These are phyloP conservation scores for Neurospora sp. DNA, from an alignment of 495 filamentous ascomycete genomes.

Conservation along the genomic window DNA sequence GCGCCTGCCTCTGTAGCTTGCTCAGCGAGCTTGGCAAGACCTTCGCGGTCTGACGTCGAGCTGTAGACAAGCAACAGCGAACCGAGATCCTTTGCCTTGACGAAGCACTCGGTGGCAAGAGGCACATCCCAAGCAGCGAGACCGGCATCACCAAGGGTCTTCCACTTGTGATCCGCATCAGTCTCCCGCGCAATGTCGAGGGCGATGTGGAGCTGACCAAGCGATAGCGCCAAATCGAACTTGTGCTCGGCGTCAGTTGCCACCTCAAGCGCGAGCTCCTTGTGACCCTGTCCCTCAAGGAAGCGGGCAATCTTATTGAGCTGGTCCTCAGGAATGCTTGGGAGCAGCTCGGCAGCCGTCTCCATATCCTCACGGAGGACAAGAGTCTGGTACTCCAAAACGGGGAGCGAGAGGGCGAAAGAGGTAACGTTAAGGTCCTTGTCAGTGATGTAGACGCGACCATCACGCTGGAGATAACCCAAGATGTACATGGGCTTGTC, in stretches of 20 bases:
- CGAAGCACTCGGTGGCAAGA: conserved; percentile 88
- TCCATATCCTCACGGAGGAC: conserved; percentile 95
- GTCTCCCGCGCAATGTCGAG: conserved; percentile 72
- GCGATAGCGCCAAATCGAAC: conserved; percentile 80
- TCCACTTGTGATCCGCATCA: conserved; percentile 94
- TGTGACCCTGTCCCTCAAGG: conserved; percentile 93
- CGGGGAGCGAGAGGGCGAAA: conserved; percentile 83
- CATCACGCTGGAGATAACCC: conserved; percentile 90
- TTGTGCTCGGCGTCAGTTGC: conserved; percentile 93
- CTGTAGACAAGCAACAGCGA: conserved; percentile 80
- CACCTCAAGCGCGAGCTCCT: conserved; percentile 90
- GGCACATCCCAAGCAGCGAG: conserved; percentile 75
- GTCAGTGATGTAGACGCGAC: conserved; percentile 84
- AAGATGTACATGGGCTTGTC: conserved; percentile 91
- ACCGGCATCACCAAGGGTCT: conserved; percentile 86
- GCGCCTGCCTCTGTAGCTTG: conserved; percentile 67
- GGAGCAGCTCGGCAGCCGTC: conserved; percentile 71
- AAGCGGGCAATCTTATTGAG: conserved; percentile 97
- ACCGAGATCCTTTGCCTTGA: conserved; percentile 77
- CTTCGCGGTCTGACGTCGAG: conserved; percentile 63
- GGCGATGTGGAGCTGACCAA: conserved; percentile 76
- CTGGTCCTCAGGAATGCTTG: conserved; percentile 74
- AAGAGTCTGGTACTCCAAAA: conserved; percentile 94
- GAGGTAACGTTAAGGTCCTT: conserved; percentile 90
- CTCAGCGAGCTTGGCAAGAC: conserved; percentile 56